A percentile compares a stretch with the other conserved stretches of the same genome.
Evolutionary conservation across 495 filamentous ascomycete genomes (phyloP).

Genomic region (Tuber magnatum): DNA sequence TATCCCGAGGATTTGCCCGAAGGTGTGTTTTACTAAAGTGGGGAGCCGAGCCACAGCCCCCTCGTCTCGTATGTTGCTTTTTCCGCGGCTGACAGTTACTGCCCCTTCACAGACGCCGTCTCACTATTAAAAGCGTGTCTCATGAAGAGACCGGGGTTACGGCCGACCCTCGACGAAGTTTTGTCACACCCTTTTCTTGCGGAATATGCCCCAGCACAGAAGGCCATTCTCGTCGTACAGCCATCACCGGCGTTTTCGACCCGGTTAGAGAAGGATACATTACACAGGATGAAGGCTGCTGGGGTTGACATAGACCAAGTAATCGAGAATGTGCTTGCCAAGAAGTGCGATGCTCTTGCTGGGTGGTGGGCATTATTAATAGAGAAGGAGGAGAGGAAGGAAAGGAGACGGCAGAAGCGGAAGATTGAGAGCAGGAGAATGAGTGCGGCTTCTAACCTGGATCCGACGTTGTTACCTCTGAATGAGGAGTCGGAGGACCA

Average conservation of each 20-base stretch:
- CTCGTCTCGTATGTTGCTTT: neutral
- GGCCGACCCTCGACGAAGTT: conserved; percentile 81
- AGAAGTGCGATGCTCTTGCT: conserved; percentile 78
- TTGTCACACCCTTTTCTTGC: conserved; percentile 80
- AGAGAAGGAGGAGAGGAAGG: conserved; percentile 92
- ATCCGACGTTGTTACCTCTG: conserved; percentile 37
- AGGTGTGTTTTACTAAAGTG: conserved; percentile 22
- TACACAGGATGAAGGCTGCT: conserved; percentile 90
- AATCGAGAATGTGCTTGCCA: conserved; percentile 85
- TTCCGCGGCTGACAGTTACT: conserved; percentile 12
- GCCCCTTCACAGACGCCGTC: conserved; percentile 54
- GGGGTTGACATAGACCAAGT: conserved; percentile 91
- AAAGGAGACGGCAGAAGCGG: conserved; percentile 71
- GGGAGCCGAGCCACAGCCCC: neutral
- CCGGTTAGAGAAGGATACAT: conserved; percentile 76
- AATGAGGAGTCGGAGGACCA: conserved; percentile 38
- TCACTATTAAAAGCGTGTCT: conserved; percentile 67
- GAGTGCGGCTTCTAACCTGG: conserved; percentile 40
- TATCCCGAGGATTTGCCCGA: conserved; percentile 71
- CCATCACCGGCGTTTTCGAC: conserved; percentile 82
- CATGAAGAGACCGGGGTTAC: conserved; percentile 77
- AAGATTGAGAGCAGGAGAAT: conserved; percentile 56
- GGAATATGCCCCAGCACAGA: conserved; percentile 80
- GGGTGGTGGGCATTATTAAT: conserved; percentile 96
- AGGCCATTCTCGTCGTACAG: conserved; percentile 78